Evolutionary conservation across 768 basidiomycete species (phyloP).

Genomic region (Pholiota microspora): DNA sequence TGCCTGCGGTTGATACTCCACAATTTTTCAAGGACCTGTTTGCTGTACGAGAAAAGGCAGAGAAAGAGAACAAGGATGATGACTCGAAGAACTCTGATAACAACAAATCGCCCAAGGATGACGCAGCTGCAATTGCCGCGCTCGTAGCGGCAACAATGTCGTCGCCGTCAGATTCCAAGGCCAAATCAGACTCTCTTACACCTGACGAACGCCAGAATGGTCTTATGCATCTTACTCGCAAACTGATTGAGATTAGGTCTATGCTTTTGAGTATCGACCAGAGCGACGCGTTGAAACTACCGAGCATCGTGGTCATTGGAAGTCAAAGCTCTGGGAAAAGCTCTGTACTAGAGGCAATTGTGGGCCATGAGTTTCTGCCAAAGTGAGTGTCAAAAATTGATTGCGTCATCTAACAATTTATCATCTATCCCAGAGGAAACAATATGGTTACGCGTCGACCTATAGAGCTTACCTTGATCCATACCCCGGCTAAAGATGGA

Average conservation of each 20-base stretch:
- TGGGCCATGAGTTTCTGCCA: slow-evolving; percentile 96
- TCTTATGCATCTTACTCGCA: slow-evolving; percentile 89
- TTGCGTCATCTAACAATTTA: slow-evolving; percentile 1
- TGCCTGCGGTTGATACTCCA: slow-evolving; percentile 51
- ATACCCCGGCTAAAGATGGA: slow-evolving; percentile 69
- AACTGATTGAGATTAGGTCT: slow-evolving; percentile 92
- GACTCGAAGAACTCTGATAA: slow-evolving; percentile 35
- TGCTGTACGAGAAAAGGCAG: slow-evolving; percentile 28
- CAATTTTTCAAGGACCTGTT: slow-evolving; percentile 74
- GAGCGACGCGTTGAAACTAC: slow-evolving; percentile 89
- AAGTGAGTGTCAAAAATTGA: slow-evolving; percentile 60
- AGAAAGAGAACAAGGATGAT: slow-evolving; percentile 28
- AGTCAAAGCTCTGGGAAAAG: slow-evolving; percentile 99
- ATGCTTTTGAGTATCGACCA: slow-evolving; percentile 97
- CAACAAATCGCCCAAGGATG: slow-evolving; percentile 47
- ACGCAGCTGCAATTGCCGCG: slow-evolving; percentile 66
- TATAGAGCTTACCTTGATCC: slow-evolving; percentile 95
- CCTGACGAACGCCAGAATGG: slow-evolving; percentile 67
- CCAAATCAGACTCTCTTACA: slow-evolving; percentile 30
- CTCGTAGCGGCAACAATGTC: slow-evolving; percentile 78
- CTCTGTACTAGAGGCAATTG: slow-evolving; percentile 94
- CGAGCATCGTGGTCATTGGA: slow-evolving; percentile 97
- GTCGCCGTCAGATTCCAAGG: slow-evolving; percentile 64
- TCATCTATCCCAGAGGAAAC: slow-evolving; percentile 68
- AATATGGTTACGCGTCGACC: slow-evolving; percentile 99